phyloP scores from a whole-genome alignment of 805 yeast genomes.

The Candida schatavii region DNA sequence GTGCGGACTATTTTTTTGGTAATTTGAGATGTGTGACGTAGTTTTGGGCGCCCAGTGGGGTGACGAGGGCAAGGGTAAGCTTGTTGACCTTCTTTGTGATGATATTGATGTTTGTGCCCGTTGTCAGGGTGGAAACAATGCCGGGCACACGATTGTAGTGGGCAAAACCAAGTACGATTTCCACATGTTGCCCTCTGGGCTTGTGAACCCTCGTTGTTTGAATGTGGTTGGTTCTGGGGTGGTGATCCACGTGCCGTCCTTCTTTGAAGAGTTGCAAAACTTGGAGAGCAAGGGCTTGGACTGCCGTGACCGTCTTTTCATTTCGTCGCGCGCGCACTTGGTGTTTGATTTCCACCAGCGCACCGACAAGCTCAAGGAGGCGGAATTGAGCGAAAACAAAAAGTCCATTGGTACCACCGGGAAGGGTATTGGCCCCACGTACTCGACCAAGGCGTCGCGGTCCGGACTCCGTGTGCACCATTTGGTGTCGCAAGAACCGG shows the following conservation, averaged over 20 bases:
- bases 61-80: conserved; percentile 98
- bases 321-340: conserved; percentile 92
- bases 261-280: conserved; percentile 80
- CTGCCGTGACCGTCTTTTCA: conserved; percentile 72
- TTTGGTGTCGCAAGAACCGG: conserved; percentile 83
- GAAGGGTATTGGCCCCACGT: conserved; percentile 98
- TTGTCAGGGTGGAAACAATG: conserved; percentile 98
- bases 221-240: conserved; percentile 96
- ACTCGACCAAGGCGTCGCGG: conserved; percentile 94
- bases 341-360: conserved; percentile 98
- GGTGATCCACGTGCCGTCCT: conserved; percentile 90
- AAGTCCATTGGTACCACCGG: conserved; percentile 97
- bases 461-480: conserved; percentile 97
- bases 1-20: not conserved
- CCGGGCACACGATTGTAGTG: conserved; percentile 98
- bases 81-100: conserved; percentile 93
- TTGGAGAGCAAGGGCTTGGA: conserved; percentile 80
- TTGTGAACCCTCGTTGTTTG: conserved; percentile 86
- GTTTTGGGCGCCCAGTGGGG: conserved; percentile 99
- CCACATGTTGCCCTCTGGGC: conserved; percentile 99
- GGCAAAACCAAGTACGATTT: conserved; percentile 86
- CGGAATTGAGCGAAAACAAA: conserved; percentile 76
- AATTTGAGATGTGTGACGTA: conserved; percentile 74
- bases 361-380: conserved; percentile 92
- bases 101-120: conserved; percentile 95